Evolutionary conservation across 768 basidiomycete species (phyloP), one percentile per base, ranked within the genome.

Genomic region (Psilocybe cyanescens): DNA sequence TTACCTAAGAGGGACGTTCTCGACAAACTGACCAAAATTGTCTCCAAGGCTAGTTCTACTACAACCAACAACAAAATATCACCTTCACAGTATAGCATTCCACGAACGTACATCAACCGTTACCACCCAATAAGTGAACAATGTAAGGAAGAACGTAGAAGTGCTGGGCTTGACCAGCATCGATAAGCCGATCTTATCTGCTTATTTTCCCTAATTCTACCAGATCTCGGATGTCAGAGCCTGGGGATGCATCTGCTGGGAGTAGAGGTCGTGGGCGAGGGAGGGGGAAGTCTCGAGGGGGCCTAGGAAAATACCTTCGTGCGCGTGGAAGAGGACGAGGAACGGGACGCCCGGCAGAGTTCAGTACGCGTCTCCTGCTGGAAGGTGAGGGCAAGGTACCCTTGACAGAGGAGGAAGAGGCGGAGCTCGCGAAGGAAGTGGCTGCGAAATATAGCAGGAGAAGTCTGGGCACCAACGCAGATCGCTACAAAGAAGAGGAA

Each of bases 251-350:
- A 17, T 17, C 5, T 53, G 33, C 57, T 48, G 65, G 61, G 6
- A 9, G 7, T 19, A 51, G 64, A 53, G 68, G 71, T 8, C 80
- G 85, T 3, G 80, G 80, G 2, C 67, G 83, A 58, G 85, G 85
- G 0, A 74, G 85, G 59, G 81, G 84, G 28, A 83, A 81, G 67
- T 84, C 86, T 55, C 81, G 89, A 55, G 90, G 90, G 1, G 89
- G 89, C 2, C 75, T 86, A 3, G 90, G 90, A 0, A 92, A 92
- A 74, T 89, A 88, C 68, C 79, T 92, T 17, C 85, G 90, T 29
- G 88, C 91, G 9, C 76, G 87, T 3, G 91, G 91, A 3, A 76
- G 88, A 46, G 87, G 87, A 3, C 76, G 82, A 29, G 82, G 87
- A 0, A 65, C 60, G 8, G 87, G 89, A 1, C 86, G 88, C 39